These are phyloP conservation scores for Colletotrichum eremochloae DNA, from an alignment of 2,329 filamentous ascomycete genomes.

Conservation along the genomic window DNA sequence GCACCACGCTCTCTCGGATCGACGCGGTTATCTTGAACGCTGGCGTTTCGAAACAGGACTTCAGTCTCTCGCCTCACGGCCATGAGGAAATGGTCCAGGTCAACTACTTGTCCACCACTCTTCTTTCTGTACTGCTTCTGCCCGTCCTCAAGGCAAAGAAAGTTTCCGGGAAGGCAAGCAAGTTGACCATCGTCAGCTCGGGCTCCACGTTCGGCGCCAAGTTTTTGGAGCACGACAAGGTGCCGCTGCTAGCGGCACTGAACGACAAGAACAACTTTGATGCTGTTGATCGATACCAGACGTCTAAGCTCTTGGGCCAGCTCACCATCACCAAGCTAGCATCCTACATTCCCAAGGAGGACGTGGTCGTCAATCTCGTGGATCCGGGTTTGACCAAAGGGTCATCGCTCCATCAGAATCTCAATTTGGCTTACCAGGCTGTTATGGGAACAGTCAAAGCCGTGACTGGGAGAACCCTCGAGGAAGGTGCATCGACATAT, in stretches of 20 bases:
- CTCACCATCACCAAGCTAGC: slow-evolving; percentile 53
- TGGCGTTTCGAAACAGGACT: slow-evolving; percentile 46
- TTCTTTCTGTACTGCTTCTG: slow-evolving; percentile 56
- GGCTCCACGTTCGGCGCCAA: slow-evolving; percentile 46
- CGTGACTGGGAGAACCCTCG: slow-evolving; percentile 47
- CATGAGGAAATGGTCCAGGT: slow-evolving; percentile 62
- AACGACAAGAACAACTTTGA: slow-evolving; percentile 48
- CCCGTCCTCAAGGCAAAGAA: slow-evolving; percentile 50
- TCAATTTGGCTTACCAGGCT: not conserved
- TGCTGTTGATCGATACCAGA: slow-evolving; percentile 44
- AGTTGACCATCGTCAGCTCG: slow-evolving; percentile 50
- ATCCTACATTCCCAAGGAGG: slow-evolving; percentile 53
- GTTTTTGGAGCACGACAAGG: slow-evolving; percentile 44
- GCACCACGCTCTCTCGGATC: slow-evolving; percentile 50
- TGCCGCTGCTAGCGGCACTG: slow-evolving; percentile 46
- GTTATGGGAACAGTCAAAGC: slow-evolving; percentile 37
- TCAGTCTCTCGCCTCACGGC: slow-evolving; percentile 46
- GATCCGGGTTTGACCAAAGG: slow-evolving; percentile 60
- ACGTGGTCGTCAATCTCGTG: slow-evolving; percentile 60
- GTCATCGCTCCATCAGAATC: slow-evolving; percentile 56
- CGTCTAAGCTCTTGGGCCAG: slow-evolving; percentile 50
- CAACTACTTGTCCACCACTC: slow-evolving; percentile 66
- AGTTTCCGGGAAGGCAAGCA: slow-evolving; percentile 40
- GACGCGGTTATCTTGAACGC: slow-evolving; percentile 57
- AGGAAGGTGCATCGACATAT: slow-evolving; percentile 59